phyloP scores from a whole-genome alignment of 2,329 filamentous ascomycete species.

The Aspergillus spinulosporus region DNA sequence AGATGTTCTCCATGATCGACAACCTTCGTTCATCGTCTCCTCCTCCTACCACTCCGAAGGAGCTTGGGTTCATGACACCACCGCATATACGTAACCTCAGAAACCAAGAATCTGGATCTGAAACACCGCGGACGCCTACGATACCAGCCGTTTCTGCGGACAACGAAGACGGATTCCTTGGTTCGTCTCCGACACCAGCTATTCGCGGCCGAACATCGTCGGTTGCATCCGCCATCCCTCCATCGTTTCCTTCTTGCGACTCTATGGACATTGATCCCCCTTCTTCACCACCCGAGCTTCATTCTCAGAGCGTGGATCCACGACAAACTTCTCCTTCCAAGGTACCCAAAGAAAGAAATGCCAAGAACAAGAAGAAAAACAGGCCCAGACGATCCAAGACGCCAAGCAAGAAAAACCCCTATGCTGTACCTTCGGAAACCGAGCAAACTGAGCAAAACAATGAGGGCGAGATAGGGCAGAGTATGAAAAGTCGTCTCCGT shows the following conservation, averaged over 20 bases:
- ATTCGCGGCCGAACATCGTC: constrained; percentile 36
- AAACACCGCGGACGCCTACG: constrained; percentile 45
- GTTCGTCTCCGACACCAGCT: constrained; percentile 55
- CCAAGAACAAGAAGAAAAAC: constrained; percentile 20
- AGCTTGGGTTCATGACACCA: constrained; percentile 32
- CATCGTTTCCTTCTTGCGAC: constrained; percentile 36
- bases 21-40: constrained; percentile 58
- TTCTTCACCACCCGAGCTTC: constrained; percentile 39
- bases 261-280: constrained; percentile 30
- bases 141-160: constrained; percentile 38
- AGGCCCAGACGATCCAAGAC: constrained; percentile 16
- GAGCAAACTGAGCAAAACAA: background rate
- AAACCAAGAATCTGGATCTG: constrained; percentile 26
- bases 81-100: constrained; percentile 30
- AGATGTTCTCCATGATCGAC: constrained; percentile 66
- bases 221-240: constrained; percentile 32
- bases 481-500: constrained; percentile 23
- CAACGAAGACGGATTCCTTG: constrained; percentile 49
- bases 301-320: constrained; percentile 19
- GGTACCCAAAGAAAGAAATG: constrained; percentile 14
- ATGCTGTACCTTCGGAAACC: background rate
- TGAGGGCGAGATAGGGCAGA: background rate
- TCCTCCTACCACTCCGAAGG: constrained; percentile 29
- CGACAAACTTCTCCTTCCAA: constrained; percentile 13
- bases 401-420: constrained; percentile 9